Evolutionary conservation across 768 basidiomycete genomes (phyloP).

Genomic region (Cystofilobasidium bisporidii): DNA sequence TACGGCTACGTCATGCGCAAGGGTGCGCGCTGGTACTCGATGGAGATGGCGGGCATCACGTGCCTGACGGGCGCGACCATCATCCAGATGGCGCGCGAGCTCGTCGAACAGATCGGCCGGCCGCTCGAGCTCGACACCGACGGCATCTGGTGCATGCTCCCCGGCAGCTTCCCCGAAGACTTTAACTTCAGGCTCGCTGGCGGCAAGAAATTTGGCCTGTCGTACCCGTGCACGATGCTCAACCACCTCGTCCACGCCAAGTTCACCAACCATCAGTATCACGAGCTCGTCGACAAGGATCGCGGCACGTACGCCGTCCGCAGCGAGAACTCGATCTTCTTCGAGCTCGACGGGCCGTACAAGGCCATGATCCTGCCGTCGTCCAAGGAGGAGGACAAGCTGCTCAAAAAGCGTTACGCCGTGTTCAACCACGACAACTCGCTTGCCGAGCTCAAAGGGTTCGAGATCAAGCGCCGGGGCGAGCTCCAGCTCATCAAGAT

Average conservation of each 20-base stretch:
- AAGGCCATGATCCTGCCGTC: constrained; percentile 98
- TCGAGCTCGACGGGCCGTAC: constrained; percentile 97
- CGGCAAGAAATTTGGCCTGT: constrained; percentile 79
- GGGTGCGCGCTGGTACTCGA: constrained; percentile 97
- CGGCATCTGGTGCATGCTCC: constrained; percentile 99
- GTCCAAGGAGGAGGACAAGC: constrained; percentile 97
- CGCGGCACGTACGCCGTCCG: constrained; percentile 75
- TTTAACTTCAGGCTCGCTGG: constrained; percentile 84
- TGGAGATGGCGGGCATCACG: constrained; percentile 99
- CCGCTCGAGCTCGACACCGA: constrained; percentile 97
- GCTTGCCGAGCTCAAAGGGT: constrained; percentile 96
- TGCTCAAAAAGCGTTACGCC: constrained; percentile 96
- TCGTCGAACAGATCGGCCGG: constrained; percentile 95
- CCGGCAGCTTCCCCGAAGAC: constrained; percentile 93
- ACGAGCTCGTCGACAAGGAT: constrained; percentile 67
- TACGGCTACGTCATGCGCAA: constrained; percentile 99
- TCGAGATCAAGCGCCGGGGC: constrained; percentile 95
- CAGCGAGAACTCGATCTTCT: constrained; percentile 98
- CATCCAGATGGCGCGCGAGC: constrained; percentile 95
- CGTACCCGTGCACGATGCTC: constrained; percentile 98
- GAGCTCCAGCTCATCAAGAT: constrained; percentile 98
- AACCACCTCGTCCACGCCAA: constrained; percentile 91
- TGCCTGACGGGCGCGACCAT: constrained; percentile 95
- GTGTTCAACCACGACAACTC: constrained; percentile 97
- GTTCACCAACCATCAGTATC: constrained; percentile 98